These are phyloP conservation scores for Pyrus betulifolia DNA, from an alignment of 306 rosid genomes.

Conservation along the genomic window DNA sequence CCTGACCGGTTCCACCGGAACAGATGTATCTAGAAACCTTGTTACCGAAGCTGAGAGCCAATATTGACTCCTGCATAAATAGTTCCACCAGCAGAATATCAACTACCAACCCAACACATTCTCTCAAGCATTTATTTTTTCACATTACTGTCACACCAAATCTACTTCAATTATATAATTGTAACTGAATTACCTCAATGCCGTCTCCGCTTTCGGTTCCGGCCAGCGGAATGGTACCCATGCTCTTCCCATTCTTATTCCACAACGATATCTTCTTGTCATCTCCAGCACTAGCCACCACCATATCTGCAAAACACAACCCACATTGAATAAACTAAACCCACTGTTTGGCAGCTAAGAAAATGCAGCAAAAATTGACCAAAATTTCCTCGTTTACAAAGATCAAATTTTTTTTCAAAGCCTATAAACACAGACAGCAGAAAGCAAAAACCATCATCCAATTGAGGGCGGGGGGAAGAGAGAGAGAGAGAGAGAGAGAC, in stretches of 20 bases:
- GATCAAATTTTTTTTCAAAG: neutral
- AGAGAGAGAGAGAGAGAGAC: slow-evolving; percentile 15
- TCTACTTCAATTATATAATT: slow-evolving; percentile 1
- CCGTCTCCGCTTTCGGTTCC: slow-evolving; percentile 73
- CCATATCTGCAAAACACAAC: slow-evolving; percentile 55
- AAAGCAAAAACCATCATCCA: neutral
- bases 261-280: slow-evolving; percentile 89
- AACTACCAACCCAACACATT: slow-evolving; percentile 7
- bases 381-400: neutral
- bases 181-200: slow-evolving; percentile 49
- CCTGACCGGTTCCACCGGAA: slow-evolving; percentile 94
- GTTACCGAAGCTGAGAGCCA: slow-evolving; percentile 85
- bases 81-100: neutral
- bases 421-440: neutral
- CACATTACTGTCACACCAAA: neutral
- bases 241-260: slow-evolving; percentile 82
- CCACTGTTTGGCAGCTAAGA: neutral
- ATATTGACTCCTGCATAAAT: slow-evolving; percentile 64
- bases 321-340: slow-evolving; percentile 6
- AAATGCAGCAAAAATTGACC: neutral
- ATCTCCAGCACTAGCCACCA: slow-evolving; percentile 96
- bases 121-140: neutral
- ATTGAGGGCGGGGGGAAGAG: neutral
- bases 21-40: slow-evolving; percentile 91
- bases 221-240: slow-evolving; percentile 90